Evolutionary conservation across 192 early-diverging fungal species (phyloP), one percentile per base, ranked within the genome.

Genomic region (Entomortierella chlamydospora): DNA sequence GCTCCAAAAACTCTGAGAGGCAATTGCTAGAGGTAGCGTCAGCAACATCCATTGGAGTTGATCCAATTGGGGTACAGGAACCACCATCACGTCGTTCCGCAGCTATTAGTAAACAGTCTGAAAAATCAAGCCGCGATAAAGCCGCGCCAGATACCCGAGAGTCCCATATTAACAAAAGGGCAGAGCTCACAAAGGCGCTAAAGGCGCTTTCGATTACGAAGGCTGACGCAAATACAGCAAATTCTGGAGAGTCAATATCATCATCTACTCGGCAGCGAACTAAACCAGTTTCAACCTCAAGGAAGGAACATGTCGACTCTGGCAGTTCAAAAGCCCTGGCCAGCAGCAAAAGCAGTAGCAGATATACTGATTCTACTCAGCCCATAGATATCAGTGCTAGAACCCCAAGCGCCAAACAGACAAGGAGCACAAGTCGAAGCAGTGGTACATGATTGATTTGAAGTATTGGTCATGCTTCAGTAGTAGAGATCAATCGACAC

Each of bases 401-500:
- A 42, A 25, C 49, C 20, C 52, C 50, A 29, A 26, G 63, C 52
- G 31, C 6, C 20, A 55, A 37, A 54, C n/a, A 25, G 25, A 61
- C 72, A 31, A 60, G 72, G 31, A 66, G 64, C 25, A 18, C 55
- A 2, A 72, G 55, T 31, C 61, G 55, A 2, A 30, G 23, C 9
- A 64, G 54, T 58, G 70, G 70, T 72, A 72, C 13, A 39, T 6
- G 5, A 11, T 23, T 37, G n/a, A 20, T 69, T 25, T 22, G 41
- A n/a, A 26, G 23, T 23, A 17, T 50, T 50, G 15, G 15, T 22
- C 15, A 17, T 50, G 17, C 49, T 15, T 50, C 49, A 23, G 15
- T 10, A 23, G 49, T 3, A 22, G 4, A 28, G 2, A 10, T 13
- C 26, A 33, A 20, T 55, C 26, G 18, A 5, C 5, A 29, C n/a